Conservation (phyloP, 495 filamentous ascomycete genomes). For the Pyronema omphalodes region DNA sequence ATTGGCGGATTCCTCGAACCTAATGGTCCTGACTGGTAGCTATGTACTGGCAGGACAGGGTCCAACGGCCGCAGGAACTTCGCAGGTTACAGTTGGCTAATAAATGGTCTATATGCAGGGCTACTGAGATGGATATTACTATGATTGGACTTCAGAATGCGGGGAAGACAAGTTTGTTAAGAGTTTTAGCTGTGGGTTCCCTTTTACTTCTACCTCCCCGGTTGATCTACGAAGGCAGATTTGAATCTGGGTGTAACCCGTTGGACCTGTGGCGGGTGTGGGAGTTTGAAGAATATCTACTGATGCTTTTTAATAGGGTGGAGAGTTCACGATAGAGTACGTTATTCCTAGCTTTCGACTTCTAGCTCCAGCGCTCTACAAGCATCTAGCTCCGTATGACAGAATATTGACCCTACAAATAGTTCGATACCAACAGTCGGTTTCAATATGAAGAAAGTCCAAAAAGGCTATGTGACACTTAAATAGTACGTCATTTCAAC, state of each 20-base stretch:
- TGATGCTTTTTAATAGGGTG: constrained; percentile 46
- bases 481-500: constrained; percentile 49
- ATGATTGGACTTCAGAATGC: constrained; percentile 99
- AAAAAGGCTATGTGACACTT: constrained; percentile 94
- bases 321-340: constrained; percentile 98
- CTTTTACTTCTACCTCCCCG: constrained; percentile 2
- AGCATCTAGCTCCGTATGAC: too few relatives aligned
- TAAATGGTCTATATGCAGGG: constrained; percentile 38
- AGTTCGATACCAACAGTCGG: constrained; percentile 97
- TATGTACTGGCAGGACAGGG: background rate
- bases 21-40: too few relatives aligned
- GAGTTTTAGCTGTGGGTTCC: constrained; percentile 74
- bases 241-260: too few relatives aligned
- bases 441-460: constrained; percentile 97
- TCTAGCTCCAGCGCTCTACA: too few relatives aligned
- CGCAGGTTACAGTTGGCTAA: background rate
- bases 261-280: background rate
- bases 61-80: too few relatives aligned
- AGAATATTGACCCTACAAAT: too few relatives aligned
- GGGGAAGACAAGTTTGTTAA: constrained; percentile 85
- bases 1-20: too few relatives aligned
- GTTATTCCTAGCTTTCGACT: too few relatives aligned
- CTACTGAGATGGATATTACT: constrained; percentile 97
- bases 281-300: constrained; percentile 12
- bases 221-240: background rate